Evolutionary conservation across 2,329 filamentous ascomycete species (phyloP), one percentile per base, ranked within the genome.

Genomic region (Aschersonia sp.): DNA sequence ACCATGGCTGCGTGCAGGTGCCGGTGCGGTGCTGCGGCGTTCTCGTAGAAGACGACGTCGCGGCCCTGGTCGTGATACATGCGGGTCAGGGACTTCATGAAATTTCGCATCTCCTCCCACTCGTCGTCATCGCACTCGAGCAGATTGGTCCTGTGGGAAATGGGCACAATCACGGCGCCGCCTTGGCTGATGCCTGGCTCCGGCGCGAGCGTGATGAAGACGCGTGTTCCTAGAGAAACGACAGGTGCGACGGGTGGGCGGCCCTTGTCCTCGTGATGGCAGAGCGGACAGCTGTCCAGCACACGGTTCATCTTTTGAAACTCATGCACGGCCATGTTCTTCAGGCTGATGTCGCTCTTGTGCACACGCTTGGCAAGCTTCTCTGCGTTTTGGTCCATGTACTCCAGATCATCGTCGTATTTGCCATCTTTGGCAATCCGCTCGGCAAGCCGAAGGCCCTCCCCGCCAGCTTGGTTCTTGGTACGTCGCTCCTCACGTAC

Each of bases 51-150:
- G 52, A 98, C 71, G 8, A 97, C 89, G 56, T 92, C 87, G 46
- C 86, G 84, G 9, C 89, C 88, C 63, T 94, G 87, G 42, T 89
- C 84, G 66, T 94, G 87, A 65, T 97, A 98, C 78, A 95, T 84
- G 43, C 90, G 81, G 5, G 84, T 95, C 22, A 98, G 73, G 49
- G 80, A 84, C 69, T 98, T 98, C 90, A 97, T 97, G 61, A 98
- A 98, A 63, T 98, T 98, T 55, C 92, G 84, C 5, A 98, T 83
- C 65, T 98, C 92, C 61, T 98, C 92, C 94, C 94, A 98, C 62
- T 98, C 92, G 60, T 98, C 92, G 59, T 98, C 90, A 63, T 97
- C 90, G 63, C 92, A 98, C 64, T 95, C 90, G n/a, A 98, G 71
- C 0, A 98, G 77, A 62, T 97, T 98, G 30, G 74, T 80, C 46